Conservation (phyloP, 192 early-diverging fungal genomes). For the Coemansia aciculifera region DNA sequence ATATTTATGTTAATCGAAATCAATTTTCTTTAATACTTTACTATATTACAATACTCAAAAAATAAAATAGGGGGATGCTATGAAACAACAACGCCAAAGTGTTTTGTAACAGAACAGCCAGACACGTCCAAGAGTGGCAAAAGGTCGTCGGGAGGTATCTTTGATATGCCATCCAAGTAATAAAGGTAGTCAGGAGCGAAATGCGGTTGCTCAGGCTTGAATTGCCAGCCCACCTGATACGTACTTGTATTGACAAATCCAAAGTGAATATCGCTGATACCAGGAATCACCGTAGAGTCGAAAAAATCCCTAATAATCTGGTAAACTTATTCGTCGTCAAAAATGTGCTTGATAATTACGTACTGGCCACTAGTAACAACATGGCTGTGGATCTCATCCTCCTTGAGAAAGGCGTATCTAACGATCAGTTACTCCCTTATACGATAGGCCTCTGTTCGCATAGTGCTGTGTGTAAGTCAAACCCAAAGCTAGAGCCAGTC, state of each 20-base stretch:
- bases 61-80: background rate
- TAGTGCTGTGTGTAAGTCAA: background rate
- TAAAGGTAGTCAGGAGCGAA: background rate
- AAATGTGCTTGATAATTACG: background rate
- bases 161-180: background rate
- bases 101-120: background rate
- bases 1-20: background rate
- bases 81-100: background rate
- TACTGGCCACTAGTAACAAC: background rate
- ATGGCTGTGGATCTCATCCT: background rate
- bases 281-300: background rate
- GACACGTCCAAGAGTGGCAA: background rate
- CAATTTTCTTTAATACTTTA: no score
- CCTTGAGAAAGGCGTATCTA: background rate
- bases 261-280: background rate
- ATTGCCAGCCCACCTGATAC: background rate
- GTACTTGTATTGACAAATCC: background rate
- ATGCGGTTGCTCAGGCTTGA: background rate
- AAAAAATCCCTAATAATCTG: slow-evolving; percentile 1
- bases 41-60: background rate
- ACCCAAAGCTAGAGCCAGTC: no score
- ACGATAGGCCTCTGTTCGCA: background rate
- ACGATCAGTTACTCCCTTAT: slow-evolving; percentile 3
- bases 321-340: background rate
- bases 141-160: background rate